Evolutionary conservation across 2,329 filamentous ascomycete species (phyloP).

Genomic region (Beauveria scarabaeidicola): DNA sequence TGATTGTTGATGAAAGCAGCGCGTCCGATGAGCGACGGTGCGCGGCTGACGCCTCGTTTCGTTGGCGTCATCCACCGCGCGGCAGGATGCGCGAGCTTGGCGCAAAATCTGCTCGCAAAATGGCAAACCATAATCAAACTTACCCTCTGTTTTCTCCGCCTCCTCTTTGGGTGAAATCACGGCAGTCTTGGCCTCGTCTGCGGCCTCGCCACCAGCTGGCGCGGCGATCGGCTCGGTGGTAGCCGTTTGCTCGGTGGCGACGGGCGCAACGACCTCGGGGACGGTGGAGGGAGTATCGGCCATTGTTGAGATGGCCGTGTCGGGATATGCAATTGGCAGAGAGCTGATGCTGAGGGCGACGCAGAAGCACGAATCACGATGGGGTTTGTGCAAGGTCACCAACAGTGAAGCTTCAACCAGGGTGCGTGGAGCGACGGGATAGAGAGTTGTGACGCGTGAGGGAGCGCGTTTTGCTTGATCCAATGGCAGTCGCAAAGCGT

Average conservation of each 20-base stretch:
- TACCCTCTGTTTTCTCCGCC: slow-evolving; percentile 24
- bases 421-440: slow-evolving; percentile 8
- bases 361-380: not conserved
- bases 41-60: not conserved
- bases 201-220: slow-evolving; percentile 15
- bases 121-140: slow-evolving; percentile 13
- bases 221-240: slow-evolving; percentile 22
- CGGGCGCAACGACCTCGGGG: slow-evolving; percentile 26
- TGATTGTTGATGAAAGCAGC: not conserved
- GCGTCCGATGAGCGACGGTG: not conserved
- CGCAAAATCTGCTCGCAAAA: not conserved
- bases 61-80: not conserved
- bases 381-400: slow-evolving; percentile 2
- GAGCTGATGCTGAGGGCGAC: not conserved
- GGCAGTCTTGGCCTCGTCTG: slow-evolving; percentile 18
- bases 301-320: slow-evolving; percentile 22
- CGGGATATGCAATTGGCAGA: slow-evolving; percentile 5
- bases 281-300: slow-evolving; percentile 30
- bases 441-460: slow-evolving; percentile 10
- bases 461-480: slow-evolving; percentile 8
- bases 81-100: not conserved
- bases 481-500: slow-evolving; percentile 12
- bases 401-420: slow-evolving; percentile 9
- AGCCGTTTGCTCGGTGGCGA: slow-evolving; percentile 16
- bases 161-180: slow-evolving; percentile 21